Percentiles rank a stretch among this genome's conserved stretches.
These are phyloP conservation scores for Datisca glomerata DNA, from an alignment of 306 rosid species.

Conservation along the genomic window DNA sequence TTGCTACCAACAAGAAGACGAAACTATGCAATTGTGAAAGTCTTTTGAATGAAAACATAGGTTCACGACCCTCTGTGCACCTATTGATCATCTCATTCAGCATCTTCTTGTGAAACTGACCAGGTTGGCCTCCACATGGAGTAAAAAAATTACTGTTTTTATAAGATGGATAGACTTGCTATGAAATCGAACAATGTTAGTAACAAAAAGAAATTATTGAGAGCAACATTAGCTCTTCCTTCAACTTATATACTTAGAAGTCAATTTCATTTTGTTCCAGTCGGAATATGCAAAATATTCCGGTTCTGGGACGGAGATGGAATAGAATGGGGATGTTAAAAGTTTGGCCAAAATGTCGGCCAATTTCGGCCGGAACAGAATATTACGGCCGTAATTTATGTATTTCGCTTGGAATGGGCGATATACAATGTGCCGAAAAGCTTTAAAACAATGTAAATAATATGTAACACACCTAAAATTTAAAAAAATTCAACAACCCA, in stretches of 20 bases:
- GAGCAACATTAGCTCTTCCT: slow-evolving; percentile 98
- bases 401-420: too few relatives aligned
- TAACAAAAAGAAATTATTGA: slow-evolving; percentile 91
- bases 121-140: slow-evolving; percentile 48
- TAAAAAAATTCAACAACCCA: too few relatives aligned
- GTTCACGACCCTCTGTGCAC: slow-evolving; percentile 86
- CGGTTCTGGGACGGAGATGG: too few relatives aligned
- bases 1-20: slow-evolving; percentile 91
- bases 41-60: slow-evolving; percentile 82
- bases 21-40: slow-evolving; percentile 97
- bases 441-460: too few relatives aligned
- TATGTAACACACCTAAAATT: too few relatives aligned
- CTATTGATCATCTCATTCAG: slow-evolving; percentile 32
- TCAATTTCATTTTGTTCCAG: too few relatives aligned
- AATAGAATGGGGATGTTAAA: too few relatives aligned
- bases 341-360: too few relatives aligned
- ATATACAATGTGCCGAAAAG: too few relatives aligned
- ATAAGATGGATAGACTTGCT: slow-evolving; percentile 77
- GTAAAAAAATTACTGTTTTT: slow-evolving; percentile 63
- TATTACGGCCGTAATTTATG: too few relatives aligned
- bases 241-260: slow-evolving; percentile 99
- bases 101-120: slow-evolving; percentile 69
- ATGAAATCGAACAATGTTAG: slow-evolving; percentile 82
- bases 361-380: too few relatives aligned
- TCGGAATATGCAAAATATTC: too few relatives aligned